Percentiles rank a stretch among this genome's conserved stretches.
Evolutionary conservation across 345 rosid species (phyloP).

Genomic region (Microthlaspi erraticum): DNA sequence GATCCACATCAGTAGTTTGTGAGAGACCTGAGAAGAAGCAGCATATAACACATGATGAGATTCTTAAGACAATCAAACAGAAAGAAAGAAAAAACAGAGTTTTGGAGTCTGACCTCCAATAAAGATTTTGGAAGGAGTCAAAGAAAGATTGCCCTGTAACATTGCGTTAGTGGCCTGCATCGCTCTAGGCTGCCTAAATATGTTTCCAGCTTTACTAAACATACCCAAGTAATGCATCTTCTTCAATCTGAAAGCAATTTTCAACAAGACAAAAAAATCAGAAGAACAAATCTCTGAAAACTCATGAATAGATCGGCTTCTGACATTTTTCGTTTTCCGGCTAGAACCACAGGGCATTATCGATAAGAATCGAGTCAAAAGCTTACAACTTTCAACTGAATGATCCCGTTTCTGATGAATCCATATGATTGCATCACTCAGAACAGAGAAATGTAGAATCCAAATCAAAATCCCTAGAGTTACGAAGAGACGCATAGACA

Average conservation of each 20-base stretch:
- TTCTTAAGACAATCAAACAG: conserved; percentile 14
- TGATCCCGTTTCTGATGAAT: conserved; percentile 20
- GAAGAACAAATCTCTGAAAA: not conserved
- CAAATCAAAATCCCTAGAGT: conserved; percentile 9
- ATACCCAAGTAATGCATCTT: conserved; percentile 47
- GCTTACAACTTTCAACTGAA: conserved; percentile 22
- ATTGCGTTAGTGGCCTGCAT: conserved; percentile 38
- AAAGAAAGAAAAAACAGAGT: not conserved
- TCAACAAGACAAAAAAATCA: conserved; percentile 4
- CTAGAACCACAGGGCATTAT: conserved; percentile 3
- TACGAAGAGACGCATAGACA: not conserved
- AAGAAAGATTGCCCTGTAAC: conserved; percentile 44
- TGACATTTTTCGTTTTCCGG: not conserved
- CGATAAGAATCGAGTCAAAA: conserved; percentile 31
- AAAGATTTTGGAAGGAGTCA: conserved; percentile 46
- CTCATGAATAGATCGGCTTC: not conserved
- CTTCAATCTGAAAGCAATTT: conserved; percentile 21
- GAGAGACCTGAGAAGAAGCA: conserved; percentile 34
- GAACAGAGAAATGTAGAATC: conserved; percentile 6
- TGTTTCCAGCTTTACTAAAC: conserved; percentile 48
- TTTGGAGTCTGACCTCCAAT: conserved; percentile 32
- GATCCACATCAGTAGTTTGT: conserved; percentile 32
- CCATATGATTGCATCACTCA: conserved; percentile 9
- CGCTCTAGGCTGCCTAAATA: conserved; percentile 46
- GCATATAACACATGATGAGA: conserved; percentile 7